phyloP scores from a whole-genome alignment of 257 asterid genomes.

The Orobanche coerulescens region DNA sequence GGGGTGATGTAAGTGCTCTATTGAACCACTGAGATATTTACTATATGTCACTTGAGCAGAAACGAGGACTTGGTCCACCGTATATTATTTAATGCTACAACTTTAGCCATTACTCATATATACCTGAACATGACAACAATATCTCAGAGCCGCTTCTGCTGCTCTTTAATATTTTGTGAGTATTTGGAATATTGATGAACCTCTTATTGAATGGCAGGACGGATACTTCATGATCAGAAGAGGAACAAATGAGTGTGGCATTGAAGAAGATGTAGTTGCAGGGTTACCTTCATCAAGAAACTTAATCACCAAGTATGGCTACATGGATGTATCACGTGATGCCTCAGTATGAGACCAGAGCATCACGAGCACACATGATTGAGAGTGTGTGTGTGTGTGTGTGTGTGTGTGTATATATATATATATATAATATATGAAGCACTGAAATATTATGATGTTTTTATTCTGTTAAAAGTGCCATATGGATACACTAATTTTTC shows the following conservation, averaged over 20 bases:
- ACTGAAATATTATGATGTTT: neutral
- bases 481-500: neutral
- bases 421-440: too few species aligned
- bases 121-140: too few species aligned
- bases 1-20: conserved; percentile 82
- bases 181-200: neutral
- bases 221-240: conserved; percentile 86
- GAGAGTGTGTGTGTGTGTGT: too few species aligned
- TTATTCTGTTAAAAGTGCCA: conserved; percentile 8
- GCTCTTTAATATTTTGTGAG: neutral
- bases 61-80: neutral
- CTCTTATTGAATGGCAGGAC: conserved; percentile 42
- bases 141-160: too few species aligned
- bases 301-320: conserved; percentile 30
- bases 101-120: too few species aligned
- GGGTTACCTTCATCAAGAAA: conserved; percentile 72
- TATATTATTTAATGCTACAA: neutral
- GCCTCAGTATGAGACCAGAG: conserved; percentile 35
- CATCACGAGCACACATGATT: neutral
- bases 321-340: conserved; percentile 27
- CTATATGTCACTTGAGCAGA: neutral
- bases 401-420: too few species aligned
- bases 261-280: conserved; percentile 69
- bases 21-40: conserved; percentile 17
- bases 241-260: conserved; percentile 94